Evolutionary conservation across 2,329 filamentous ascomycete species (phyloP).

Genomic region (Endocalyx cinctus): DNA sequence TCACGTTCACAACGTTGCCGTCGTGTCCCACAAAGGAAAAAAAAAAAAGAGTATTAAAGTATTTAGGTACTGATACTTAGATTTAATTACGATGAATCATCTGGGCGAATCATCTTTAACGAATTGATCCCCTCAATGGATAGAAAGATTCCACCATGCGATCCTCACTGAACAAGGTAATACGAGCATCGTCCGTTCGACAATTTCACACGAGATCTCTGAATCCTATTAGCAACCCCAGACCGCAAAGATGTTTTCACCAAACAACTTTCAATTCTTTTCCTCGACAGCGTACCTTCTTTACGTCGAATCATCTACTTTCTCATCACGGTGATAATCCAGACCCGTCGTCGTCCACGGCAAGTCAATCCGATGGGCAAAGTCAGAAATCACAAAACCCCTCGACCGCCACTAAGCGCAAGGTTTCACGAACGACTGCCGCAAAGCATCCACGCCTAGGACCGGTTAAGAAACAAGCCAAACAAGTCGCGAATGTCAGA

Average conservation of each 20-base stretch:
- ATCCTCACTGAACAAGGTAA: constrained; percentile 20
- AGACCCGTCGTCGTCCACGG: not conserved
- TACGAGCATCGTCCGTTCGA: constrained; percentile 15
- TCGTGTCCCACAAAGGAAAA: too few species aligned
- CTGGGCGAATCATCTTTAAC: too few species aligned
- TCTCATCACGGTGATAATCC: constrained; percentile 31
- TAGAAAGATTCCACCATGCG: constrained; percentile 20
- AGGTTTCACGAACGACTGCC: constrained; percentile 38
- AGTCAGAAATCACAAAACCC: constrained; percentile 12
- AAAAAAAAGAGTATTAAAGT: too few species aligned
- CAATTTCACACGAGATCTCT: constrained; percentile 23
- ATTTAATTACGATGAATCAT: too few species aligned
- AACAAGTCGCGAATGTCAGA: constrained; percentile 38
- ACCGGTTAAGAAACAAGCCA: constrained; percentile 70
- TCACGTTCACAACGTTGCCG: too few species aligned
- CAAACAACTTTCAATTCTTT: constrained; percentile 36
- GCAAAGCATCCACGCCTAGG: constrained; percentile 74
- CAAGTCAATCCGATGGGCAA: constrained; percentile 1
- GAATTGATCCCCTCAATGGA: too few species aligned
- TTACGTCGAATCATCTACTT: constrained; percentile 59
- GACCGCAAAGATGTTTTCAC: constrained; percentile 38
- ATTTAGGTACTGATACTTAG: too few species aligned
- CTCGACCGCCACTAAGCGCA: constrained; percentile 35
- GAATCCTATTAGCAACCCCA: constrained; percentile 24
- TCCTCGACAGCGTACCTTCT: constrained; percentile 59